Evolutionary conservation across 2,329 filamentous ascomycete species (phyloP).

Genomic region (Botryosphaeria dothidea): DNA sequence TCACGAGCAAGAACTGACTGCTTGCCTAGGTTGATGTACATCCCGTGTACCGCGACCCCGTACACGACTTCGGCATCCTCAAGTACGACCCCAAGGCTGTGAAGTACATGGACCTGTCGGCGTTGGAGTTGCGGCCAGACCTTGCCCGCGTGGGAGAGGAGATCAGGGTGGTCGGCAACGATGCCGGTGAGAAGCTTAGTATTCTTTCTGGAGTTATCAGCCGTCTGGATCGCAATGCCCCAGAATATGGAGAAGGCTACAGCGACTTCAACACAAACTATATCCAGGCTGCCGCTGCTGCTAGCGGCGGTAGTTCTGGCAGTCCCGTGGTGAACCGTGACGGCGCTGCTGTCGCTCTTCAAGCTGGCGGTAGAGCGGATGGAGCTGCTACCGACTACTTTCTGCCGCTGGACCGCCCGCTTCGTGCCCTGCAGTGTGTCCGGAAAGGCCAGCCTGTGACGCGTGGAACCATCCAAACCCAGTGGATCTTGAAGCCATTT

Average conservation of each 20-base stretch:
- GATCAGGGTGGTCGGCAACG: constrained; percentile 96
- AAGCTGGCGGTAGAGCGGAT: constrained; percentile 90
- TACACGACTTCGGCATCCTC: constrained; percentile 97
- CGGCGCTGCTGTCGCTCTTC: constrained; percentile 85
- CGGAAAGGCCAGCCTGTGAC: constrained; percentile 73
- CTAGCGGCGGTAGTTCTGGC: constrained; percentile 95
- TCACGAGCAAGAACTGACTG: constrained; percentile 20
- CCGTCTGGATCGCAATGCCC: constrained; percentile 91
- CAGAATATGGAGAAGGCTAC: constrained; percentile 96
- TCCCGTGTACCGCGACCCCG: constrained; percentile 95
- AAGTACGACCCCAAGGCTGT: constrained; percentile 94
- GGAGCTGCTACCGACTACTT: constrained; percentile 98
- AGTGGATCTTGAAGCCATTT: constrained; percentile 95
- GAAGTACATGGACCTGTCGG: constrained; percentile 91
- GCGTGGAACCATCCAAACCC: constrained; percentile 96
- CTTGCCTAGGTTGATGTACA: constrained; percentile 80
- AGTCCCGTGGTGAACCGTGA: constrained; percentile 97
- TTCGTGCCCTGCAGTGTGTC: constrained; percentile 84
- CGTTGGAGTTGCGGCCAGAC: constrained; percentile 79
- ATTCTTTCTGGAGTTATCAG: constrained; percentile 98
- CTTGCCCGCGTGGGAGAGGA: constrained; percentile 85
- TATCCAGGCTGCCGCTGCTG: constrained; percentile 95
- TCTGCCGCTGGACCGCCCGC: constrained; percentile 84
- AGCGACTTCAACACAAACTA: constrained; percentile 97
- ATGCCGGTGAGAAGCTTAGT: constrained; percentile 96